A percentile compares a stretch with the other conserved stretches of the same genome.
phyloP scores from a whole-genome alignment of 768 basidiomycete genomes.

The Lactifluus hygrophoroides region DNA sequence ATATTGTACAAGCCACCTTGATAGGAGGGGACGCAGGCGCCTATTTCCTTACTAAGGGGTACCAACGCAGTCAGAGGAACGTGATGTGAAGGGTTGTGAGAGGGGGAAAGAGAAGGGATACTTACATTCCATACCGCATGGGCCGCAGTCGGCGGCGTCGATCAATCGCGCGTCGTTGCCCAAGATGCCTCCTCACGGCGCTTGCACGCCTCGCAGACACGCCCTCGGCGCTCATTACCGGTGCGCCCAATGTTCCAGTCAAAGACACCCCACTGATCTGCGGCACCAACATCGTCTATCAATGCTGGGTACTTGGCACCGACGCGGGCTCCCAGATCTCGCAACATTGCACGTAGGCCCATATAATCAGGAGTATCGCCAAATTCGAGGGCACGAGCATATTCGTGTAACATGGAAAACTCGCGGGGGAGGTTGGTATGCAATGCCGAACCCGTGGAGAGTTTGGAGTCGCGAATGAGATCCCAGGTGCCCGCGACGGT shows the following conservation, averaged over 20 bases:
- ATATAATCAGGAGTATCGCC: slow-evolving; percentile 87
- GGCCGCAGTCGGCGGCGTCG: not conserved
- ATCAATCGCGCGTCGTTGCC: slow-evolving; percentile 15
- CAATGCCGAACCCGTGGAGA: slow-evolving; percentile 47
- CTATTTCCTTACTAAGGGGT: slow-evolving; percentile 9
- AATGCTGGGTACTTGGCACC: slow-evolving; percentile 16
- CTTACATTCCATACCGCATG: slow-evolving; percentile 18
- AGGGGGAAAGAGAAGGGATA: not conserved
- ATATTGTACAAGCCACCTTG: slow-evolving; percentile 13
- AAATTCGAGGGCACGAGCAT: slow-evolving; percentile 75
- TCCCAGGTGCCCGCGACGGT: slow-evolving; percentile 67
- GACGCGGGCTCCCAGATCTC: slow-evolving; percentile 30
- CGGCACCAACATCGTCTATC: slow-evolving; percentile 6
- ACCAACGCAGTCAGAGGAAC: slow-evolving; percentile 10
- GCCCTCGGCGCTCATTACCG: slow-evolving; percentile 7
- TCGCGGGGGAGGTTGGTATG: slow-evolving; percentile 75
- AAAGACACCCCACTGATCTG: slow-evolving; percentile 18
- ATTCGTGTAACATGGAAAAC: slow-evolving; percentile 70
- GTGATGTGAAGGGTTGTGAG: slow-evolving; percentile 10
- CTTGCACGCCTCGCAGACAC: slow-evolving; percentile 20
- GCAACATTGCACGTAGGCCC: slow-evolving; percentile 67
- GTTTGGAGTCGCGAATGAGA: slow-evolving; percentile 64
- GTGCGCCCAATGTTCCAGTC: slow-evolving; percentile 20
- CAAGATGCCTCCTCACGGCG: slow-evolving; percentile 19
- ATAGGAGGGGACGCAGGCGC: slow-evolving; percentile 12